phyloP scores from a whole-genome alignment of 306 rosid species.

The Hippophae rhamnoides region DNA sequence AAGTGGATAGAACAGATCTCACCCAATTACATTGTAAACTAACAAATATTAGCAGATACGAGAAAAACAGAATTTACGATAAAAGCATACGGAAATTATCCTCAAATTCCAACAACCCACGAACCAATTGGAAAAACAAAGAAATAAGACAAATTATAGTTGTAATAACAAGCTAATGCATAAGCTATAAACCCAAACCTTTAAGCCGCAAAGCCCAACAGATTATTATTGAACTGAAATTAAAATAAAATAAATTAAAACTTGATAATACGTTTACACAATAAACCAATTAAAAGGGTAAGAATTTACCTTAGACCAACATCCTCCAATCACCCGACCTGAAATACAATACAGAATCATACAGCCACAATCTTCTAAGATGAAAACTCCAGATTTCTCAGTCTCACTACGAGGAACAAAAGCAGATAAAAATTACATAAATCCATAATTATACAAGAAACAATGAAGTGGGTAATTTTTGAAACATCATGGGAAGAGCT shows the following conservation, averaged over 20 bases:
- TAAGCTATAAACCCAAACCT: slow-evolving; percentile 12
- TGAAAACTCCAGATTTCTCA: slow-evolving; percentile 23
- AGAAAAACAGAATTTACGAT: slow-evolving; percentile 18
- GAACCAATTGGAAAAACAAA: slow-evolving; percentile 8
- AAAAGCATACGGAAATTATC: slow-evolving; percentile 24
- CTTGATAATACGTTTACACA: neutral
- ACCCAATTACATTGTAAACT: slow-evolving; percentile 18
- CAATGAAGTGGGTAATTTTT: slow-evolving; percentile 37
- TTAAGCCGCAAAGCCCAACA: slow-evolving; percentile 21
- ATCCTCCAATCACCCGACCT: slow-evolving; percentile 34
- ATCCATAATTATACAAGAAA: slow-evolving; percentile 29
- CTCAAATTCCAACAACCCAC: slow-evolving; percentile 14
- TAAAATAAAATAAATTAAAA: slow-evolving; percentile 8
- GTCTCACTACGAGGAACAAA: slow-evolving; percentile 26
- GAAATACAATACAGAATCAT: slow-evolving; percentile 53
- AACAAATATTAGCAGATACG: slow-evolving; percentile 9
- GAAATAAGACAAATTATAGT: slow-evolving; percentile 14
- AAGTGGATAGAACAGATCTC: slow-evolving; percentile 44
- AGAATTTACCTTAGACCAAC: slow-evolving; percentile 80
- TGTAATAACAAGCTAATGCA: slow-evolving; percentile 29
- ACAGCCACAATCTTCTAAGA: slow-evolving; percentile 29
- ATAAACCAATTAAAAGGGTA: slow-evolving; percentile 30
- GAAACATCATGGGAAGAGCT: slow-evolving; percentile 60
- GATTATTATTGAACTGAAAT: slow-evolving; percentile 13
- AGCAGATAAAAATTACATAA: slow-evolving; percentile 7